phyloP scores from a whole-genome alignment of 2,329 filamentous ascomycete species.

The Biscogniauxia mediterranea region DNA sequence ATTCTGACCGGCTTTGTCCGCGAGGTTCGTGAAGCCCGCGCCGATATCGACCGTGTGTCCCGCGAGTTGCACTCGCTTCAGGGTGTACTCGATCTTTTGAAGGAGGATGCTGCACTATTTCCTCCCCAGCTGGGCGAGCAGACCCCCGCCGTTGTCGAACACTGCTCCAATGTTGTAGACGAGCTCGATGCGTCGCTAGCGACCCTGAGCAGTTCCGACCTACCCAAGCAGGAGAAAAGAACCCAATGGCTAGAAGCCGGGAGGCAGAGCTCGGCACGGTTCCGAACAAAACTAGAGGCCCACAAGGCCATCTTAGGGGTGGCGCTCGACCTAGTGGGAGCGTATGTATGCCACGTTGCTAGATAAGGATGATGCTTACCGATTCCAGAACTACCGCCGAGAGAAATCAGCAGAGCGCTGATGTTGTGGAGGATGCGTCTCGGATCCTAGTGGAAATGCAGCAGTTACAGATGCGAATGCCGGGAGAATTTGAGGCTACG shows the following conservation, averaged over 20 bases:
- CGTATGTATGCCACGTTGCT: conserved; percentile 31
- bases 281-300: conserved; percentile 36
- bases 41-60: conserved; percentile 39
- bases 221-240: conserved; percentile 38
- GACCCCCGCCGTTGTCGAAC: conserved; percentile 36
- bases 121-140: conserved; percentile 36
- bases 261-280: conserved; percentile 31
- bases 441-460: conserved; percentile 36
- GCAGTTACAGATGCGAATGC: conserved; percentile 31
- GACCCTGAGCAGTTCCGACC: conserved; percentile 29
- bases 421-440: conserved; percentile 32
- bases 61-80: conserved; percentile 42
- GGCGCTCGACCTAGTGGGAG: conserved; percentile 40
- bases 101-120: conserved; percentile 38
- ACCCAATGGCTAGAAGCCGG: conserved; percentile 36
- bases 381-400: conserved; percentile 25
- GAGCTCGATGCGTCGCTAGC: conserved; percentile 36
- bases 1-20: conserved; percentile 38
- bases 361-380: conserved; percentile 17
- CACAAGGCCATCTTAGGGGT: conserved; percentile 40
- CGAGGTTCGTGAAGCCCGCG: conserved; percentile 40
- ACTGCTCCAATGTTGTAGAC: conserved; percentile 36
- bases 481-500: conserved; percentile 56
- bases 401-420: conserved; percentile 21
- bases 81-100: conserved; percentile 38